Evolutionary conservation across 805 yeast species (phyloP).

Genomic region (Candida coquimbonensis): DNA sequence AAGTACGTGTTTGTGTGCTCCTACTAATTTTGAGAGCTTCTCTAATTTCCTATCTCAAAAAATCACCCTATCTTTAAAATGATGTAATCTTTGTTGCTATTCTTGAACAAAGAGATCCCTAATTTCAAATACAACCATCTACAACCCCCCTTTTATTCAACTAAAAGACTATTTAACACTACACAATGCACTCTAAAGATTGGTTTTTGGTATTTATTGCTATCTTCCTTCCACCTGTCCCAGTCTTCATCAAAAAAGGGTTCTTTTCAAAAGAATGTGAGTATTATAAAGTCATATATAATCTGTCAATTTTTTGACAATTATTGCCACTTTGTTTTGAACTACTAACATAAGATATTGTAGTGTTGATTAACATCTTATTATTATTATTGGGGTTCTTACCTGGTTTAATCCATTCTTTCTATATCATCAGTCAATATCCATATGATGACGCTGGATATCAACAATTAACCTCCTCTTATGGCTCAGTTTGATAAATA

Average conservation of each 20-base stretch:
- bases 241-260: conserved; percentile 66
- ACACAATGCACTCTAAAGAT: conserved; percentile 34
- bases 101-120: no score
- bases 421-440: conserved; percentile 54
- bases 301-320: no score
- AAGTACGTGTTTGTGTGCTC: no score
- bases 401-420: conserved; percentile 65
- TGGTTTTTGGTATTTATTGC: conserved; percentile 66
- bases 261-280: conserved; percentile 44
- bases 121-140: no score
- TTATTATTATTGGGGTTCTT: conserved; percentile 56
- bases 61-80: no score
- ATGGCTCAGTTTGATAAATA: conserved; percentile 14
- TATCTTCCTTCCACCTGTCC: conserved; percentile 63
- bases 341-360: conserved; percentile 3
- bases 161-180: not conserved
- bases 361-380: conserved; percentile 49
- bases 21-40: no score
- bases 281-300: conserved; percentile 10
- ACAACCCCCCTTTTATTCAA: not conserved
- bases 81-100: no score
- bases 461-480: conserved; percentile 4
- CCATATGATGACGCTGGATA: conserved; percentile 33
- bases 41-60: no score
- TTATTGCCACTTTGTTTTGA: not conserved